Evolutionary conservation across 176 grass and related monocot genomes (phyloP).

Genomic region (Zea luxurians): DNA sequence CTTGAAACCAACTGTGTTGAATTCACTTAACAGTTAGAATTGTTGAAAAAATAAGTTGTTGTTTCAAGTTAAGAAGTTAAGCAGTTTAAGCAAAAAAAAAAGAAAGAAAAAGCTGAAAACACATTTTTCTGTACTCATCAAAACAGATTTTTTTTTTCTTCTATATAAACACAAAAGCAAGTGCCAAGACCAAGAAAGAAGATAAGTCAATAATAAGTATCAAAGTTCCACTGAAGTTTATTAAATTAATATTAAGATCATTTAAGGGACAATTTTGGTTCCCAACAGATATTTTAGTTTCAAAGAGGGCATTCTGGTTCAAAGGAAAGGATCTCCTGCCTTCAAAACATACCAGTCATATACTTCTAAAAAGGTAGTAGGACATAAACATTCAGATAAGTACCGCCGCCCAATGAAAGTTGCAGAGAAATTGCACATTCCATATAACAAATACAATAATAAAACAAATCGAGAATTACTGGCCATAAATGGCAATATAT

Average conservation of each 20-base stretch:
- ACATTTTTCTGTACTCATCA: conserved; percentile 1
- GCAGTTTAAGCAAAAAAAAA: conserved; percentile 12
- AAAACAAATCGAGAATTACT: background rate
- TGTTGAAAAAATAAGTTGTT: conserved; percentile 36
- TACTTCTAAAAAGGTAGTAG: background rate
- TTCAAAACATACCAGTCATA: background rate
- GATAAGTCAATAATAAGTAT: conserved; percentile 1
- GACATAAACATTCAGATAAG: background rate
- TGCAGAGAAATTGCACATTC: background rate
- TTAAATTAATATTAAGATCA: conserved; percentile 5
- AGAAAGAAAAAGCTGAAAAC: conserved; percentile 20
- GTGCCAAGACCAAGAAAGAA: background rate
- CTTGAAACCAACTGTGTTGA: conserved; percentile 68
- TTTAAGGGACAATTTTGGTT: background rate
- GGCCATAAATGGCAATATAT: background rate
- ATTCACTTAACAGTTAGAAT: conserved; percentile 61
- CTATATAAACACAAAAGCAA: background rate
- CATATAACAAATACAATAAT: conserved; percentile 6
- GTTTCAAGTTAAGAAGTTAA: conserved; percentile 35
- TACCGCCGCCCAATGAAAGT: background rate
- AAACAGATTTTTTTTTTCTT: conserved; percentile 13
- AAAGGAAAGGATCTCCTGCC: background rate
- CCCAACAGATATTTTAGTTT: conserved; percentile 15
- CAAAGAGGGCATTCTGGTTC: background rate
- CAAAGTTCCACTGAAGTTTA: background rate